Evolutionary conservation across 768 basidiomycete genomes (phyloP), one percentile per base, ranked within the genome.

Genomic region (Trametes punicea): DNA sequence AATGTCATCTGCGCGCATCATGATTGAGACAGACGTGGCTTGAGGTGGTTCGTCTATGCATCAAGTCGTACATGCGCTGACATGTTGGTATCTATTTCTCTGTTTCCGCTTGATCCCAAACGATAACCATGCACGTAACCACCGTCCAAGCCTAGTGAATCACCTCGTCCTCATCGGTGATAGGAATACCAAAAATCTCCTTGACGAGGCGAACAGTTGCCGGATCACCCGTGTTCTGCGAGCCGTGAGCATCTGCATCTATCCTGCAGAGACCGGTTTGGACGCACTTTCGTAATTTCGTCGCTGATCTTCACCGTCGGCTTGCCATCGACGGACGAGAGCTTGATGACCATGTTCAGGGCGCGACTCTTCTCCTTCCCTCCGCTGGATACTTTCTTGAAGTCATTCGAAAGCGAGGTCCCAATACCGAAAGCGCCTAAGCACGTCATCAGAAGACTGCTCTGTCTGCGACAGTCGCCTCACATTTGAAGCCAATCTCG

Each of bases 251-350:
- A 13, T 18, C 46, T 23, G 46, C 29, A 46, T n/a, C 13, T 42
- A 49, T 26, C 16, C 4, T 20, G 5, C 13, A 8, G 31, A 34
- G 20, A 46, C 27, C 26, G n/a, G 26, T 5, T 23, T 21, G 7
- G 4, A 45, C 66, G 10, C 31, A 84, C 87, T 82, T 98, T 99
- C 8, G 76, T 86, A 51, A 87, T 67, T 65, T 98, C 95, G 69
- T 98, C 97, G 52, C 92, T 94, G 63, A 99, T 83, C 73, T 99
- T 98, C 62, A 98, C 83, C 62, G 93, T 96, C 1, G 85, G 83
- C 54, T 76, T 76, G 9, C 79, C 81, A 64, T 90, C 76, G 11
- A 97, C 85, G 41, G 82, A 79, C 34, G 82, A 80, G 8, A 99
- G 76, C 66, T 98, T 98, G 73, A 98, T 94, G 46, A 99, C 96